phyloP scores from a whole-genome alignment of 176 grass and related monocot species.

The Carex cristatella region DNA sequence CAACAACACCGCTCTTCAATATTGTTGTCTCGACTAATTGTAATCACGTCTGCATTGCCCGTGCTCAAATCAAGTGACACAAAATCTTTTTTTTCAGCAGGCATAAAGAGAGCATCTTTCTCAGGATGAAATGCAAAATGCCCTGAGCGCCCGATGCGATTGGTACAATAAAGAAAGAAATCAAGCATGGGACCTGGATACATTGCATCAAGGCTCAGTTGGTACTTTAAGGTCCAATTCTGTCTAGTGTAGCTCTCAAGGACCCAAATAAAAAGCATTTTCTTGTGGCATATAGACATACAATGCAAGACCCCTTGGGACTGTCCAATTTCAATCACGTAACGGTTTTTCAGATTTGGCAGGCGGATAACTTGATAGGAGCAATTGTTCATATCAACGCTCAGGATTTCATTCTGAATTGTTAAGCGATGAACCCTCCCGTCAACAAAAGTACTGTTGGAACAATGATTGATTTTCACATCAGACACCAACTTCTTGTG shows the following conservation, averaged over 20 bases:
- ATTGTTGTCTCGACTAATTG: neutral
- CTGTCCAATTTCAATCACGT: neutral
- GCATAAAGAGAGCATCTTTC: neutral
- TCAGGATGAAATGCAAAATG: neutral
- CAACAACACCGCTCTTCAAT: neutral
- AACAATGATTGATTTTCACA: neutral
- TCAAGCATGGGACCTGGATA: neutral
- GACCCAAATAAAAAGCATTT: neutral
- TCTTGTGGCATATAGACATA: neutral
- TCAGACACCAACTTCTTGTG: neutral
- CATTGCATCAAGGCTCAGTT: neutral
- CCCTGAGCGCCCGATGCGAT: neutral
- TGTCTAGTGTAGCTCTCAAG: neutral
- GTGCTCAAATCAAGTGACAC: neutral
- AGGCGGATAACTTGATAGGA: neutral
- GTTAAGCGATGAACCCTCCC: neutral
- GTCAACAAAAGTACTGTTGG: neutral
- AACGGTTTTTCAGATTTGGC: neutral
- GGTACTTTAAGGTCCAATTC: neutral
- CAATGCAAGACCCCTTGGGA: neutral
- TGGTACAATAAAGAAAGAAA: too few relatives aligned
- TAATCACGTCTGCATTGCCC: neutral
- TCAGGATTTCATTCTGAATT: neutral
- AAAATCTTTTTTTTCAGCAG: neutral
- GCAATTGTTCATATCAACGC: neutral